Evolutionary conservation across 179 eudicot species (phyloP), one percentile per base, ranked within the genome.

Genomic region (Kewa caespitosa): DNA sequence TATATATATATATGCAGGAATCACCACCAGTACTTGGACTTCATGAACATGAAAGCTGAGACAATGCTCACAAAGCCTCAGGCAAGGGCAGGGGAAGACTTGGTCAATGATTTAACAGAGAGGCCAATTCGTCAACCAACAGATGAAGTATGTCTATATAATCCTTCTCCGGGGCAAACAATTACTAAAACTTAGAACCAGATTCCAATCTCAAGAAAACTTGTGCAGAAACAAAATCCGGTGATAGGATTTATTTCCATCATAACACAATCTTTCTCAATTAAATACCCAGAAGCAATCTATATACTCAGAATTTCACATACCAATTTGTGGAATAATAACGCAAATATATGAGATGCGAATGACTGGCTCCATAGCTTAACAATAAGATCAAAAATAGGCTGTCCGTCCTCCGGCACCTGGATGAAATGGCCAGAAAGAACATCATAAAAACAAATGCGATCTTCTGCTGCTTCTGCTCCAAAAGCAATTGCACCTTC

Each of bases 331-430:
- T 94, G 97, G 78, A 92, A 94, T 77, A 94, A 63, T 63, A 94
- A 90, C 32, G 97, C 82, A 83, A 94, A 94, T 73, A 94, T 89
- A 84, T 91, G 93, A 79, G 97, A 89, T 22, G 98, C 97, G 88
- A 92, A 94, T 55, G 97, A 90, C 83, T 94, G 97, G 94, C 98
- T 94, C 98, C 98, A 94, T 50, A 94, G 89, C 79, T 92, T 89
- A 75, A 92, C 97, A 80, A 94, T 87, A 74, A 94, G 81, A 84
- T 89, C 93, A 77, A 94, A 92, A 61, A 94, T 89, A 39, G 91
- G 89, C 69, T 86, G 87, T 57, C 95, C 98, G 79, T 88, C 87
- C 77, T 89, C 85, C 30, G 93, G 95, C 78, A 83, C 89, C 83
- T 77, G 52, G 38, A 88, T 83, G 81, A 92, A 94, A 84, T 94